These are phyloP conservation scores for Sarcodon sp. DNA, from an alignment of 768 basidiomycete species.

Conservation along the genomic window DNA sequence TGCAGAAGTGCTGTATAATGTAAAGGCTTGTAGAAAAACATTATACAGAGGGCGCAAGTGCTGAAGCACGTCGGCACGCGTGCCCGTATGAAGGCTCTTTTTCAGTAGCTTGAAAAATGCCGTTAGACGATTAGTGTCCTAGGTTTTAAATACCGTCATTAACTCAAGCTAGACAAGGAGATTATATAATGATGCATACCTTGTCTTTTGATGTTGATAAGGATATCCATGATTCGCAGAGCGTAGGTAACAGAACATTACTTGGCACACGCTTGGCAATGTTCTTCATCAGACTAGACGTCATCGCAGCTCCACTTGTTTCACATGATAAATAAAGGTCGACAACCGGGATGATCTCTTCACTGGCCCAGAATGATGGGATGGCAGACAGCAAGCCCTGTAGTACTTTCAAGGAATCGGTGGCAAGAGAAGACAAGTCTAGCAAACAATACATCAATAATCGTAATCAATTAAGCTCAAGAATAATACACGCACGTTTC, in stretches of 20 bases:
- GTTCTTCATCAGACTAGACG: constrained; percentile 42
- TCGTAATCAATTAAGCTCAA: too few relatives aligned
- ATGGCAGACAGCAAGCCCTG: constrained; percentile 60
- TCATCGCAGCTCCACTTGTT: constrained; percentile 13
- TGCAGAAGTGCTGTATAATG: constrained; percentile 29
- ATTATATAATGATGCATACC: too few relatives aligned
- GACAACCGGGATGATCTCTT: constrained; percentile 44
- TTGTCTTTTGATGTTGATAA: constrained; percentile 11
- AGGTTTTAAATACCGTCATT: constrained; percentile 2
- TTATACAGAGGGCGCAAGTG: constrained; percentile 59
- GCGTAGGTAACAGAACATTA: constrained; percentile 51
- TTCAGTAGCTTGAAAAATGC: constrained; percentile 63
- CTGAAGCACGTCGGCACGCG: constrained; percentile 50
- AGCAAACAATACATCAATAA: constrained; percentile 4
- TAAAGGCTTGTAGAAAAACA: constrained; percentile 70
- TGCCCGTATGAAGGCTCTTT: constrained; percentile 48
- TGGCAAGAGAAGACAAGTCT: constrained; percentile 14
- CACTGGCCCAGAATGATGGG: constrained; percentile 68
- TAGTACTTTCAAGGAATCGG: constrained; percentile 36
- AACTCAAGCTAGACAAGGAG: background rate
- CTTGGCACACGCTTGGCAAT: constrained; percentile 61
- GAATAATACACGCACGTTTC: constrained; percentile 9
- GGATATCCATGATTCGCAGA: constrained; percentile 45
- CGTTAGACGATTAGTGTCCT: constrained; percentile 4
- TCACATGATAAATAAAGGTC: constrained; percentile 31